Percentiles rank a stretch among this genome's conserved stretches.
Evolutionary conservation across 2,329 filamentous ascomycete genomes (phyloP).

Genomic region (Phialocephala subalpina): DNA sequence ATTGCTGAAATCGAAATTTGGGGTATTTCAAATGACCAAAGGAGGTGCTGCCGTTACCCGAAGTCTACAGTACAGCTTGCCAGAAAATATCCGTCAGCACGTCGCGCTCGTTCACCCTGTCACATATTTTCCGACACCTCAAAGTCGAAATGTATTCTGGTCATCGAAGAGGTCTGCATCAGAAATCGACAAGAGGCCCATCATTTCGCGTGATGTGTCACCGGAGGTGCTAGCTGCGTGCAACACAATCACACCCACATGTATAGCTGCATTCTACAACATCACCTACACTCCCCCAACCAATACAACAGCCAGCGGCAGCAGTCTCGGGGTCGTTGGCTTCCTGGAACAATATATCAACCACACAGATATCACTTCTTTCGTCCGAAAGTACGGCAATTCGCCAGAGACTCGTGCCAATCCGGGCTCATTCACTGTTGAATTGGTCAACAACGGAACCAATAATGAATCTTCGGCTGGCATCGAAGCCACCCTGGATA

Average conservation of each 20-base stretch:
- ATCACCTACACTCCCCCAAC: conserved; percentile 41
- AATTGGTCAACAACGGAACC: conserved; percentile 47
- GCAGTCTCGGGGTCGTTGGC: conserved; percentile 67
- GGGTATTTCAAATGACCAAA: conserved; percentile 33
- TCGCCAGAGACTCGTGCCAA: conserved; percentile 48
- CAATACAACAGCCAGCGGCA: conserved; percentile 59
- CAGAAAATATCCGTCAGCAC: conserved; percentile 43
- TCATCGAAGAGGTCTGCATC: background rate
- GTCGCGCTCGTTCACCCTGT: conserved; percentile 51
- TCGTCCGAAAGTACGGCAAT: conserved; percentile 54
- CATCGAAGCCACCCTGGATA: conserved; percentile 60
- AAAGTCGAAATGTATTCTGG: background rate
- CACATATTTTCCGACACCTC: conserved; percentile 45
- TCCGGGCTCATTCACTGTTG: conserved; percentile 44
- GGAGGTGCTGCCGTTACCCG: conserved; percentile 41
- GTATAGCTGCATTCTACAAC: conserved; percentile 42
- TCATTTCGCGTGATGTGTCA: conserved; percentile 27
- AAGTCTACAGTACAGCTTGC: conserved; percentile 49
- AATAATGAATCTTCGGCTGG: conserved; percentile 57
- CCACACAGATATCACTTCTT: conserved; percentile 49
- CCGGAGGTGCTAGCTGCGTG: conserved; percentile 29
- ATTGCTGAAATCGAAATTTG: conserved; percentile 40
- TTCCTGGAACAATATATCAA: conserved; percentile 47
- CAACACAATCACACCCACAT: conserved; percentile 39
- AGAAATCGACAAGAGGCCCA: background rate